phyloP scores from a whole-genome alignment of 2,329 filamentous ascomycete species.

The Pseudopithomyces maydicus region DNA sequence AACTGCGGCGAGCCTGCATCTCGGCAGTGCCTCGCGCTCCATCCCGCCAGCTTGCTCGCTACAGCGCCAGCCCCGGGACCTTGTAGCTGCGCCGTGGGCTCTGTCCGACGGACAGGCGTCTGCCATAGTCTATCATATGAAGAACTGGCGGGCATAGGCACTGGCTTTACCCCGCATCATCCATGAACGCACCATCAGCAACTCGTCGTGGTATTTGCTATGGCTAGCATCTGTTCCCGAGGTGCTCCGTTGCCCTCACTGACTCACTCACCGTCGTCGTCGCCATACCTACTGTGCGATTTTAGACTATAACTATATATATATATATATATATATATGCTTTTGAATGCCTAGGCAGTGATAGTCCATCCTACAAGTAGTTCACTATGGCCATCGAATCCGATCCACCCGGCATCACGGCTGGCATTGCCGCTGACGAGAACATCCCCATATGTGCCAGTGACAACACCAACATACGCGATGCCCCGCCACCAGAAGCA shows the following conservation, averaged over 20 bases:
- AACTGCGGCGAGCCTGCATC: too few species aligned
- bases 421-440: conserved; percentile 22
- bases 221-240: not conserved
- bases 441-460: conserved; percentile 15
- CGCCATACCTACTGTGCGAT: too few species aligned
- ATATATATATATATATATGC: too few species aligned
- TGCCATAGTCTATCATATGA: not conserved
- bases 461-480: conserved; percentile 21
- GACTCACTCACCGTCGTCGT: not conserved
- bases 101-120: not conserved
- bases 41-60: too few species aligned
- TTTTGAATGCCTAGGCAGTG: too few species aligned
- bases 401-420: not conserved
- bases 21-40: too few species aligned
- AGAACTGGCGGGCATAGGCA: too few species aligned
- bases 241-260: not conserved
- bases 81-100: too few species aligned
- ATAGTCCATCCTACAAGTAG: not conserved
- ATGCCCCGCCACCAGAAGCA: conserved; percentile 38
- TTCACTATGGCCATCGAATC: conserved; percentile 12
- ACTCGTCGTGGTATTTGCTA: not conserved
- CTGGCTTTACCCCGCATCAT: not conserved
- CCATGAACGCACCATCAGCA: not conserved
- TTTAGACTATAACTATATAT: too few species aligned
- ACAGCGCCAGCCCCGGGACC: too few species aligned